A percentile compares a stretch with the other conserved stretches of the same genome.
These are phyloP conservation scores for Penstemon newberryi DNA, from an alignment of 257 asterid genomes.

Conservation along the genomic window DNA sequence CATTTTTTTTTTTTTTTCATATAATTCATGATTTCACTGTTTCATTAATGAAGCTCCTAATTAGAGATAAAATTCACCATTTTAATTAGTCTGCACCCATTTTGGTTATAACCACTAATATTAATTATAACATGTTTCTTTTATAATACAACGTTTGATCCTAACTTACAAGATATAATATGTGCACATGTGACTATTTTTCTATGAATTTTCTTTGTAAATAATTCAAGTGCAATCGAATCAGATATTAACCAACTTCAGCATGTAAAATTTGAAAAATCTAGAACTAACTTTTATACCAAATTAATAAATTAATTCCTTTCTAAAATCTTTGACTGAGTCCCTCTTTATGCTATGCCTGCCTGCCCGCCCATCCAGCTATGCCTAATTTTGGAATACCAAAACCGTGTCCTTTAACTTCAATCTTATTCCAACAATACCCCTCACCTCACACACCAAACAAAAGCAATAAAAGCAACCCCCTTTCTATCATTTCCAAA, in stretches of 20 bases:
- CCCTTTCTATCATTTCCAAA: conserved; percentile 26
- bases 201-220: no score
- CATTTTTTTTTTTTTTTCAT: no score
- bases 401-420: conserved; percentile 39
- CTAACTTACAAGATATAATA: no score
- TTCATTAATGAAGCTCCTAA: not conserved
- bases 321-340: conserved; percentile 33
- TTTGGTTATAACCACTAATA: no score
- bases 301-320: conserved; percentile 12
- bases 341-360: conserved; percentile 5
- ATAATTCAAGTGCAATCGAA: no score
- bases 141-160: no score
- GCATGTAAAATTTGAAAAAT: not conserved
- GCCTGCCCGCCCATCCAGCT: conserved; percentile 38
- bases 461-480: conserved; percentile 14
- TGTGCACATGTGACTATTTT: no score
- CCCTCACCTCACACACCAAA: not conserved
- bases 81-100: no score
- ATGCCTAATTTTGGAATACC: conserved; percentile 12
- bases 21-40: conserved; percentile 21
- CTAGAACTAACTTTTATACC: conserved; percentile 29
- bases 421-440: conserved; percentile 36
- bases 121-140: no score
- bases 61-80: no score
- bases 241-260: no score